Conservation (phyloP, 208 protist genomes). For the Phytomonas sp. region DNA sequence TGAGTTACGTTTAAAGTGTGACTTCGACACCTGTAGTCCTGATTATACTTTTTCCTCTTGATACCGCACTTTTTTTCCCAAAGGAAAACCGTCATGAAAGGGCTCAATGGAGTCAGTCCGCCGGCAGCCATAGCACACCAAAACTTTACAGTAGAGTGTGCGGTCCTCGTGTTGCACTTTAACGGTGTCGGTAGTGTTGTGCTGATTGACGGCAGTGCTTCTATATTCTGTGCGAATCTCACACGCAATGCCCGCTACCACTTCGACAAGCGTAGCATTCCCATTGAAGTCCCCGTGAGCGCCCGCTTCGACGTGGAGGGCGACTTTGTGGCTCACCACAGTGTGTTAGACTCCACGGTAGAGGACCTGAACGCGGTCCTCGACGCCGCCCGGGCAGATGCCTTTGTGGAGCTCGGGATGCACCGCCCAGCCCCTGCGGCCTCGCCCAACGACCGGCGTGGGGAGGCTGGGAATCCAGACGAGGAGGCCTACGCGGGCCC, state of each 20-base stretch:
- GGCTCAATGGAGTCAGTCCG: neutral
- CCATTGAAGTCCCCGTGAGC: slow-evolving; percentile 22
- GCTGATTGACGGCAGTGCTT: slow-evolving; percentile 37
- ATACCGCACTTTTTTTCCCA: neutral
- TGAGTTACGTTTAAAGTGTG: neutral
- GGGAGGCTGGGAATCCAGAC: slow-evolving; percentile 13
- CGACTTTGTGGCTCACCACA: slow-evolving; percentile 13
- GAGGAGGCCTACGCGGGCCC: slow-evolving; percentile 32
- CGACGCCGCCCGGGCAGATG: slow-evolving; percentile 40
- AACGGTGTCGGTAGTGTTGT: slow-evolving; percentile 26
- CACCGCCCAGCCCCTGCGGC: neutral
- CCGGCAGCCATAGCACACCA: neutral
- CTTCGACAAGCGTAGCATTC: slow-evolving; percentile 33
- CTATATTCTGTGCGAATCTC: slow-evolving; percentile 39
- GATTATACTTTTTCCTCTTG: neutral
- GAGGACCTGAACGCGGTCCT: slow-evolving; percentile 51
- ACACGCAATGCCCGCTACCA: slow-evolving; percentile 52
- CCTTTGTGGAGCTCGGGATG: slow-evolving; percentile 15
- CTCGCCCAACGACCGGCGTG: slow-evolving; percentile 4
- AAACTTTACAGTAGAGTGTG: neutral
- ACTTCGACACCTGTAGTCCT: neutral
- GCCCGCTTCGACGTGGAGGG: slow-evolving; percentile 49
- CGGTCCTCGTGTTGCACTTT: neutral
- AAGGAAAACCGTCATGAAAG: neutral
- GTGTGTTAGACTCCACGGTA: slow-evolving; percentile 18